A percentile compares a stretch with the other conserved stretches of the same genome.
phyloP scores from a whole-genome alignment of 768 basidiomycete genomes.

The Phanerochaete sordida region DNA sequence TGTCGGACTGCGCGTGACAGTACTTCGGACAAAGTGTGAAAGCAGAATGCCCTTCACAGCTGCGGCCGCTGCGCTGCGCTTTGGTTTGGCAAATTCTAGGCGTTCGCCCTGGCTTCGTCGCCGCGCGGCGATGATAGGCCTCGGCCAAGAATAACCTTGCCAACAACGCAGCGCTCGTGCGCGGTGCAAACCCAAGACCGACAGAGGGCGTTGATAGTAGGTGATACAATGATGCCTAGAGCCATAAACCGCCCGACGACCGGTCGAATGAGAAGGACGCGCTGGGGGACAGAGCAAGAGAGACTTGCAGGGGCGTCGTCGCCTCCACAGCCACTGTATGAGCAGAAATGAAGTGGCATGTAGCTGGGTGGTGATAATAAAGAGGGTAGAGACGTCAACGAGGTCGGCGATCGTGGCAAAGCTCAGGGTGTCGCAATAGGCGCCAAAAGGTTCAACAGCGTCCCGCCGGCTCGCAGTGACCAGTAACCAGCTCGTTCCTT shows the following conservation, averaged over 20 bases:
- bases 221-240: background rate
- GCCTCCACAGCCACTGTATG: background rate
- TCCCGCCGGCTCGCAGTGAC: conserved; percentile 7
- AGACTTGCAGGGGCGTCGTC: background rate
- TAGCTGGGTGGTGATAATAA: background rate
- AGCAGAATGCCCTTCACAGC: too few relatives aligned
- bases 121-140: background rate
- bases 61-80: too few relatives aligned
- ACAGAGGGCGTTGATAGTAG: background rate
- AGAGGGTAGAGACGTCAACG: background rate
- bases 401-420: background rate
- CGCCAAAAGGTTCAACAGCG: conserved; percentile 5
- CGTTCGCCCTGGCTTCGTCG: too few relatives aligned
- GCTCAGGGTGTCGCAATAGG: background rate
- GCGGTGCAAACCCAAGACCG: background rate
- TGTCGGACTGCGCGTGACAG: background rate
- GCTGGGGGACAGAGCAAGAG: background rate
- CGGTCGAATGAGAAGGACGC: too few relatives aligned
- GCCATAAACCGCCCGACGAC: too few relatives aligned
- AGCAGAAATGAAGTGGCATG: background rate
- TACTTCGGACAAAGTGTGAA: background rate
- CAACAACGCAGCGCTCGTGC: background rate
- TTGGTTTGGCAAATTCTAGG: too few relatives aligned
- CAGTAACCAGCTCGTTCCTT: conserved; percentile 6
- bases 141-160: background rate